Evolutionary conservation across 208 protist genomes (phyloP), one percentile per base, ranked within the genome.

Genomic region (Willaertia magna): DNA sequence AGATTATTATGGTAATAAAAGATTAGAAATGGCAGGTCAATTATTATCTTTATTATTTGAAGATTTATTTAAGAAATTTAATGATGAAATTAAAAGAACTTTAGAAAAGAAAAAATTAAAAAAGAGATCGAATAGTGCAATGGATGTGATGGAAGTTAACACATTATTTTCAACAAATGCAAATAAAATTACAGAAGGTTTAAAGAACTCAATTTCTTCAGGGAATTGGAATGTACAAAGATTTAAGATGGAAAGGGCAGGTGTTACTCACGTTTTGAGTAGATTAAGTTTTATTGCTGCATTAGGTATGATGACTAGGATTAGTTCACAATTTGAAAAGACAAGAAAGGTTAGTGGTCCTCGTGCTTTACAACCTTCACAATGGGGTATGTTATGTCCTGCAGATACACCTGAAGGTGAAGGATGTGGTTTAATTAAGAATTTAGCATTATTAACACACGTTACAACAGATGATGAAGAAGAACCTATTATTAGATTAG

Each of bases 1-100:
- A 59, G 99, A 99, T 89, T 99, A 99, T 91, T 99, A 99, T 91
- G 98, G 98, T 75, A 99, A 99, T 91, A 99, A 99, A 89, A 92
- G 98, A 26, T 94, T 99, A 39, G 95, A 98, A 88, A 94, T 96
- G 42, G 97, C 98, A 0, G 99, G 99, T 12, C 95, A 96, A 74
- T 92, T 99, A n/a, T 93, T 99, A 87, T 94, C 94, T 9, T 91
- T 99, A 1, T 90, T 99, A 18, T 99, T 99, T 89, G 96, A 99
- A 86, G 96, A 99, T 88, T 88, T 99, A 11, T 98, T 99, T 85
- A 99, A 99, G 88, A 93, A 94, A 86, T 98, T 98, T 91, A 99
- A 99, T 91, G 88, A 92, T 47, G 94, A 98, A 26, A 92, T 99
- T 47, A 96, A 97, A 87, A 96, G 92, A 1, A 91, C 93, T 20